These are phyloP conservation scores for Clonostachys solani DNA, from an alignment of 2,329 filamentous ascomycete genomes.

Conservation along the genomic window DNA sequence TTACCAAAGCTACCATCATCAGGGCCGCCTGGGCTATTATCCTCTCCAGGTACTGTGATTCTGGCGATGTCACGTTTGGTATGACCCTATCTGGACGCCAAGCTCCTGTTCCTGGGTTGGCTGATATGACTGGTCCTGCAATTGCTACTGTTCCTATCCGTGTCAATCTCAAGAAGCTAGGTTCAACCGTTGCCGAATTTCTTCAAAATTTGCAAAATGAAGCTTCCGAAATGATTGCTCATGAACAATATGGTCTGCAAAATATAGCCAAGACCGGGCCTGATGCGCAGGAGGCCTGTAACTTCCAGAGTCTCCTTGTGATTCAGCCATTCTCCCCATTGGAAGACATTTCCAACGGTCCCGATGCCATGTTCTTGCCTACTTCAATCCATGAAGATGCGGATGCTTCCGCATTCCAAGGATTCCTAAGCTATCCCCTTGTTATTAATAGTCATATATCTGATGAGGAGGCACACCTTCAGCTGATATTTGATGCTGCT, in stretches of 20 bases:
- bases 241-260: slow-evolving; percentile 12
- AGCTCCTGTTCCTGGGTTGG: slow-evolving; percentile 10
- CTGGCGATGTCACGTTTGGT: slow-evolving; percentile 11
- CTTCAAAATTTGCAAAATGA: slow-evolving; percentile 5
- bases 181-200: not conserved
- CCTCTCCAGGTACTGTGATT: slow-evolving; percentile 6
- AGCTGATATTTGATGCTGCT: not conserved
- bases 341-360: not conserved
- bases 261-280: slow-evolving; percentile 7
- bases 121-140: slow-evolving; percentile 9
- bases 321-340: slow-evolving; percentile 2
- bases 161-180: not conserved
- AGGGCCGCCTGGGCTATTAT: slow-evolving; percentile 3
- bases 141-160: slow-evolving; percentile 10
- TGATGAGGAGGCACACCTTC: not conserved
- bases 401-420: not conserved
- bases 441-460: not conserved
- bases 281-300: slow-evolving; percentile 5
- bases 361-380: not conserved
- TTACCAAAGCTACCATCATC: slow-evolving; percentile 11
- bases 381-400: not conserved
- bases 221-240: slow-evolving; percentile 4
- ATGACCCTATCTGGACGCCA: slow-evolving; percentile 11
- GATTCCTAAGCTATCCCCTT: not conserved
- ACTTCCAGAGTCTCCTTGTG: slow-evolving; percentile 10